These are phyloP conservation scores for Gomphus bonarii DNA, from an alignment of 1,284 basidiomycete genomes.

Conservation along the genomic window DNA sequence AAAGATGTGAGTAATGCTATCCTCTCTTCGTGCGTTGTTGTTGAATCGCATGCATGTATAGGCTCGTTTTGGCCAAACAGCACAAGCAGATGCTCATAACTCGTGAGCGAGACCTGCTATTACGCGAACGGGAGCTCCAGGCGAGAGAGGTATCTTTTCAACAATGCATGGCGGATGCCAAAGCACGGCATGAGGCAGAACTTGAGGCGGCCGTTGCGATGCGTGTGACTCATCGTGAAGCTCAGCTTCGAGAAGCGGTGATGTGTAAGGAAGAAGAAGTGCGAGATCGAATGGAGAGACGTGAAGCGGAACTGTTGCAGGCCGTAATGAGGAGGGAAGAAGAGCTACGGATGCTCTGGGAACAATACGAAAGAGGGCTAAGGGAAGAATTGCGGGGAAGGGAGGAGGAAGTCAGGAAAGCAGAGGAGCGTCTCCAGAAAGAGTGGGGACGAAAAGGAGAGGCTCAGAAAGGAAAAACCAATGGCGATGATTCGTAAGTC, in stretches of 20 bases:
- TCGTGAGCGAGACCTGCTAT: slow-evolving; percentile 53
- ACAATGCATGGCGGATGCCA: slow-evolving; percentile 39
- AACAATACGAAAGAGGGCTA: slow-evolving; percentile 35
- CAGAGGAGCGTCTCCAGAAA: slow-evolving; percentile 39
- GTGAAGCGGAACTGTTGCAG: slow-evolving; percentile 63
- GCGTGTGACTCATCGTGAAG: slow-evolving; percentile 32
- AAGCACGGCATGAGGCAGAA: slow-evolving; percentile 51
- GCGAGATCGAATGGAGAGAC: slow-evolving; percentile 45
- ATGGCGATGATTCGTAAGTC: slow-evolving; percentile 3
- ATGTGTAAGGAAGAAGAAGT: slow-evolving; percentile 60
- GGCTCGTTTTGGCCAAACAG: slow-evolving; percentile 49
- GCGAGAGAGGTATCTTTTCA: slow-evolving; percentile 44
- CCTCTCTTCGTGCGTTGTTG: slow-evolving; percentile 8
- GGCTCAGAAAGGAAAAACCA: slow-evolving; percentile 18
- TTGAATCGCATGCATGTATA: slow-evolving; percentile 18
- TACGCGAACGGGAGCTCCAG: slow-evolving; percentile 20
- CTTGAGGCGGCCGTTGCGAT: slow-evolving; percentile 27
- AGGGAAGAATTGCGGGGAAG: slow-evolving; percentile 42
- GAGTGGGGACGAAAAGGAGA: slow-evolving; percentile 43
- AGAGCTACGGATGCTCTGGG: slow-evolving; percentile 47
- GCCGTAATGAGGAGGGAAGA: slow-evolving; percentile 59
- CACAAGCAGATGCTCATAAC: slow-evolving; percentile 43
- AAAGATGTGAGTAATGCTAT: slow-evolving; percentile 46
- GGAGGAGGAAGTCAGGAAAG: slow-evolving; percentile 42
- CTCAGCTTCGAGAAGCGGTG: slow-evolving; percentile 49